Percentiles rank a stretch among this genome's conserved stretches.
Evolutionary conservation across 352 stramenopile species (phyloP).

Genomic region (Phytophthora aleatoria): DNA sequence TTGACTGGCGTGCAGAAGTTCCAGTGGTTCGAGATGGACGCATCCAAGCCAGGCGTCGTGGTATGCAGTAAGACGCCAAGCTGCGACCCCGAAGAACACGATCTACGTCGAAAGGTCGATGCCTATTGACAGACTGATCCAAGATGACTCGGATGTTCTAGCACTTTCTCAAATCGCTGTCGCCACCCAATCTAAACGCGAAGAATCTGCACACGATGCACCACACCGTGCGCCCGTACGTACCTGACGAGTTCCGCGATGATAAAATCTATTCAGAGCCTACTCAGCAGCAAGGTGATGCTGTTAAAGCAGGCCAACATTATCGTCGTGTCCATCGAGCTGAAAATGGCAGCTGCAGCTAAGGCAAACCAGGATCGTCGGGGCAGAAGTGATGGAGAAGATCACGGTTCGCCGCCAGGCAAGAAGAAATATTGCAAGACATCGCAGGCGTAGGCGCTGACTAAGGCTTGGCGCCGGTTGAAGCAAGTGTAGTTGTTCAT

Average conservation of each 20-base stretch:
- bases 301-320: slow-evolving; percentile 5
- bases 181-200: too few relatives aligned
- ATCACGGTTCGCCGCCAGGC: not conserved
- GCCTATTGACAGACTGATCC: not conserved
- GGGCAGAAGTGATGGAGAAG: not conserved
- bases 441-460: not conserved
- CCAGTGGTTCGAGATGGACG: slow-evolving; percentile 9
- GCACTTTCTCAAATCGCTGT: not conserved
- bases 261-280: slow-evolving; percentile 9
- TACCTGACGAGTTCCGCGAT: slow-evolving; percentile 13
- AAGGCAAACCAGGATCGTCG: not conserved
- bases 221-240: slow-evolving; percentile 12
- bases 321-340: not conserved
- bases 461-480: too few relatives aligned
- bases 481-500: too few relatives aligned
- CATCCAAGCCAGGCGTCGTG: not conserved
- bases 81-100: not conserved
- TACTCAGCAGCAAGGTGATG: not conserved
- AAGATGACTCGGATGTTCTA: not conserved
- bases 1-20: not conserved
- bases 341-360: not conserved
- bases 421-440: not conserved
- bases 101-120: slow-evolving; percentile 7
- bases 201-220: slow-evolving; percentile 11
- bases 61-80: not conserved